phyloP scores from a whole-genome alignment of 495 filamentous ascomycete species.

The Penicillium dipodomyicola region DNA sequence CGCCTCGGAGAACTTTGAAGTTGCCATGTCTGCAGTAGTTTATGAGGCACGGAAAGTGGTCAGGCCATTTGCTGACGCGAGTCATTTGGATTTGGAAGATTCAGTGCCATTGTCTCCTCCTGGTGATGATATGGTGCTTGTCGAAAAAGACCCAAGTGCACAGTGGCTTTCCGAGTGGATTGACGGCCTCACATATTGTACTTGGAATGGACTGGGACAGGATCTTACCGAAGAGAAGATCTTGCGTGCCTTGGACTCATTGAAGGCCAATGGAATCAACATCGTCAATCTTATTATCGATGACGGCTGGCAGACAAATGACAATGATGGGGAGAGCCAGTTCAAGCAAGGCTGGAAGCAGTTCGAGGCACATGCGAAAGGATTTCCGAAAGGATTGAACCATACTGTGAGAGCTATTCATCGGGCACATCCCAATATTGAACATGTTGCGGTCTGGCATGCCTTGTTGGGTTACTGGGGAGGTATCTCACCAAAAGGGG shows the following conservation, averaged over 20 bases:
- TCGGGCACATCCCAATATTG: slow-evolving; percentile 65
- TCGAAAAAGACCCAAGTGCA: slow-evolving; percentile 47
- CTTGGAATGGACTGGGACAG: slow-evolving; percentile 92
- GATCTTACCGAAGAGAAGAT: slow-evolving; percentile 77
- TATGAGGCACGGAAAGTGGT: slow-evolving; percentile 79
- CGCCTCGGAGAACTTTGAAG: slow-evolving; percentile 72
- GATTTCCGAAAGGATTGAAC: slow-evolving; percentile 78
- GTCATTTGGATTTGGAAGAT: slow-evolving; percentile 7
- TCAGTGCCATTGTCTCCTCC: slow-evolving; percentile 32
- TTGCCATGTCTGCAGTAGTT: slow-evolving; percentile 74
- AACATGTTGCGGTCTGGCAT: slow-evolving; percentile 93
- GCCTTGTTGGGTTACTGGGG: slow-evolving; percentile 96
- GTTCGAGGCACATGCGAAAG: slow-evolving; percentile 80
- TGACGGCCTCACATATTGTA: slow-evolving; percentile 81
- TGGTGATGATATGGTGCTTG: slow-evolving; percentile 40
- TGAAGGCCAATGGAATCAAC: slow-evolving; percentile 70
- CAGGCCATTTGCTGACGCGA: slow-evolving; percentile 28
- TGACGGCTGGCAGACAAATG: slow-evolving; percentile 91
- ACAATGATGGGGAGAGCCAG: slow-evolving; percentile 53
- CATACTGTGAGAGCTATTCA: slow-evolving; percentile 66
- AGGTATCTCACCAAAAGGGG: slow-evolving; percentile 69
- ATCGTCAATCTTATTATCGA: slow-evolving; percentile 86
- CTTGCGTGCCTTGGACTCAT: slow-evolving; percentile 64
- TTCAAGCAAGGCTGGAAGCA: slow-evolving; percentile 56
- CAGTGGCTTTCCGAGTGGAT: slow-evolving; percentile 87